Conservation (phyloP, 179 eudicot genomes). For the Sideroxylon spinosum region DNA sequence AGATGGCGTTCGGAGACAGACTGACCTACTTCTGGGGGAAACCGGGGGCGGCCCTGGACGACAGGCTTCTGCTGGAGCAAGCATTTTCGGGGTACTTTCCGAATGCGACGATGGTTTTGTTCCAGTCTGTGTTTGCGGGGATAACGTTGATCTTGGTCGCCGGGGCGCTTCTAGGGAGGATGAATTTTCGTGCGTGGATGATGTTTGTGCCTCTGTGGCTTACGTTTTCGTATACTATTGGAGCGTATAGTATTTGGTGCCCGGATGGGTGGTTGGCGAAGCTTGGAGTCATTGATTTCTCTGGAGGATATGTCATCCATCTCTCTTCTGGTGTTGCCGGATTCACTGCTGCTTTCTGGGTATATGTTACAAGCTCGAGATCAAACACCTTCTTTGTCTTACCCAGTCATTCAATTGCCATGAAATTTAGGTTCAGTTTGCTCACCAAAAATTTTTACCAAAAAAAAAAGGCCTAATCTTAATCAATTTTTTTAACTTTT, state of each 20-base stretch:
- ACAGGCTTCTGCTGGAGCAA: conserved; percentile 11
- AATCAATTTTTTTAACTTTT: no score
- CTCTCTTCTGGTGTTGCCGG: conserved; percentile 23
- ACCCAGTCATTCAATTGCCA: no score
- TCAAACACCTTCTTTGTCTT: no score
- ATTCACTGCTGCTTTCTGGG: conserved; percentile 27
- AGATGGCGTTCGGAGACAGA: conserved; percentile 20
- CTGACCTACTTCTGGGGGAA: conserved; percentile 10
- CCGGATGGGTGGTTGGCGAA: conserved; percentile 24
- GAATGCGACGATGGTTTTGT: conserved; percentile 20
- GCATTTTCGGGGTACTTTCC: conserved; percentile 22
- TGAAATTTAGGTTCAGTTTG: no score
- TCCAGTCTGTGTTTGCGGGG: conserved; percentile 23
- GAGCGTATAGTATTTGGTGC: conserved; percentile 19
- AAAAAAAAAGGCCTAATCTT: no score
- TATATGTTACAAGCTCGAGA: neutral
- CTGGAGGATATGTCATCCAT: conserved; percentile 26
- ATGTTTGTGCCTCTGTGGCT: conserved; percentile 25
- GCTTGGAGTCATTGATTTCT: conserved; percentile 19
- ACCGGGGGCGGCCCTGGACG: neutral
- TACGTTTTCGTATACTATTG: conserved; percentile 21
- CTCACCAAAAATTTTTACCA: no score
- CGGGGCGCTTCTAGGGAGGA: conserved; percentile 23
- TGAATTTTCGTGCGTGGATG: conserved; percentile 26
- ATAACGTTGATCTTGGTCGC: conserved; percentile 21